Evolutionary conservation across 2,329 filamentous ascomycete species (phyloP), one percentile per base, ranked within the genome.

Genomic region (Bipolaris bicolor): DNA sequence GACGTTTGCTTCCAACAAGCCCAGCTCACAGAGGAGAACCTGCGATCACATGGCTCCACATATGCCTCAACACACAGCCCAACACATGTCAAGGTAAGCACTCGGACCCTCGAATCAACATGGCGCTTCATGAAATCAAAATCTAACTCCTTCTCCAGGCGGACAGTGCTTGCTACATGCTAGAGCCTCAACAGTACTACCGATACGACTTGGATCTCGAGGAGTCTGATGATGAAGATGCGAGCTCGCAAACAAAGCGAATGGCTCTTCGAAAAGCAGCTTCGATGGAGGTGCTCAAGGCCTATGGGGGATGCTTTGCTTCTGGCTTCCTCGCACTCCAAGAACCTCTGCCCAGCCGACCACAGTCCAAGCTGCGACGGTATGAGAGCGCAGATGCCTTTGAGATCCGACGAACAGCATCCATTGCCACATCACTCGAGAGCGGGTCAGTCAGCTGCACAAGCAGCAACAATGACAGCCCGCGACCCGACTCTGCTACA

Each of bases 401-500:
- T n/a, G 67, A 74, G 16, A 50, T 67, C 33, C 64, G 64, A 40
- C 57, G 56, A 47, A 49, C 69, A 4, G 70, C 64, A n/a, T 69
- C 62, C 5, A 65, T 73, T 37, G 57, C 73, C 47, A 56, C 55
- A n/a, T 62, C 57, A n/a, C 53, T 52, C 36, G 49, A 57, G 44
- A 58, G 62, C 16, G 29, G 33, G 0, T 67, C 61, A 26, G 60
- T 60, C 55, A 52, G 52, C 51, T 52, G 61, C 22, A 33, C 39
- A 11, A 46, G 43, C 37, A 59, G 44, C 52, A 65, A 58, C 34
- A 29, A 49, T 11, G 70, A 70, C 7, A 69, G 63, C 46, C 68
- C 67, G n/a, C 60, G 67, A 33, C 63, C 73, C 22, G 74, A 74
- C 20, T 76, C 73, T 18, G 71, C 73, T 50, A 74, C 72, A 0